These are phyloP conservation scores for Sicyos baderoa DNA, from an alignment of 306 rosid species.

Conservation along the genomic window DNA sequence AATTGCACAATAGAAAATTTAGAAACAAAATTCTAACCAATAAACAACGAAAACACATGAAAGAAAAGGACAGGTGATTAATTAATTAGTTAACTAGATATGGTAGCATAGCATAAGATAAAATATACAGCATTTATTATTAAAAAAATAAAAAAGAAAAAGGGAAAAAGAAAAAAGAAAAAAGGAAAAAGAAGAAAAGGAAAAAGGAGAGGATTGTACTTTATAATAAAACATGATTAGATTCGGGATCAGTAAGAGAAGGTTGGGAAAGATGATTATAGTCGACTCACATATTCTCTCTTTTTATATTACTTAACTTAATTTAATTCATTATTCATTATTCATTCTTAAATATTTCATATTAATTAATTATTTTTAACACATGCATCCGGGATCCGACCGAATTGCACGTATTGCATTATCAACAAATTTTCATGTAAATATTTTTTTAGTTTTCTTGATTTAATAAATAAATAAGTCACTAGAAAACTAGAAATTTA, in stretches of 20 bases:
- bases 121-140: not conserved
- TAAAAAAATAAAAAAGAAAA: not conserved
- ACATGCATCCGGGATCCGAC: not conserved
- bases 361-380: not conserved
- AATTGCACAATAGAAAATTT: no score
- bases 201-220: not conserved
- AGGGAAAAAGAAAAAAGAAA: no score
- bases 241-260: conserved; percentile 53
- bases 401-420: not conserved
- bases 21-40: not conserved
- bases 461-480: no score
- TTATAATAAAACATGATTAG: conserved; percentile 31
- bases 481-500: no score
- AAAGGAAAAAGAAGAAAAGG: not conserved
- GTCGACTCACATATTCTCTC: conserved; percentile 40
- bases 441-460: no score
- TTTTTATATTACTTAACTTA: not conserved
- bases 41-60: not conserved
- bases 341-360: not conserved
- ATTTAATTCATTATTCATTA: not conserved
- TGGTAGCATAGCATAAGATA: not conserved
- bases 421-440: not conserved
- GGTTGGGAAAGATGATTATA: conserved; percentile 69
- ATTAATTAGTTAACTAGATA: not conserved
- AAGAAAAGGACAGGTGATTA: not conserved